A percentile compares a stretch with the other conserved stretches of the same genome.
These are phyloP conservation scores for Mortierella sp. DNA, from an alignment of 371 early-diverging fungal species.

Conservation along the genomic window DNA sequence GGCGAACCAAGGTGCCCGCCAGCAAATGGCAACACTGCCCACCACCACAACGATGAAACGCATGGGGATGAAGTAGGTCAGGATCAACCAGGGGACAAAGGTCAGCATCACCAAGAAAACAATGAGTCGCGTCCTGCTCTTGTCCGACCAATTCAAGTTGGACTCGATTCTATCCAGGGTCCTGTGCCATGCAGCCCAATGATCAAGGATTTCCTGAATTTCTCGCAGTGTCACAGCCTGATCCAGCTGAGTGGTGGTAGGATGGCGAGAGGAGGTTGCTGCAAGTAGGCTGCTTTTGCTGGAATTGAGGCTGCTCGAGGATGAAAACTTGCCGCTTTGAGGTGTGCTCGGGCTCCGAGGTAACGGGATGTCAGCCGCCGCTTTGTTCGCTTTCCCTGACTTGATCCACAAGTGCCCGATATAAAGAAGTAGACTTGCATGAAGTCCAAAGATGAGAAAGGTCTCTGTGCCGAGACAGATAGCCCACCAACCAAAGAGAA, in stretches of 20 bases:
- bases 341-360: slow-evolving; percentile 31
- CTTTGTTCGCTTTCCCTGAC: slow-evolving; percentile 37
- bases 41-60: slow-evolving; percentile 36
- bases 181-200: slow-evolving; percentile 51
- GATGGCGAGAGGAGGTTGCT: slow-evolving; percentile 29
- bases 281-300: slow-evolving; percentile 25
- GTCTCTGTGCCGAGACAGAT: slow-evolving; percentile 51
- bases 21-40: slow-evolving; percentile 50
- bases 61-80: slow-evolving; percentile 50
- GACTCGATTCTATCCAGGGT: slow-evolving; percentile 29
- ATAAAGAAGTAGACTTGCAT: slow-evolving; percentile 35
- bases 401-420: slow-evolving; percentile 50
- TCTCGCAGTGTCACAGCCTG: slow-evolving; percentile 51
- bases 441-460: slow-evolving; percentile 53
- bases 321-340: slow-evolving; percentile 27
- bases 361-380: slow-evolving; percentile 11
- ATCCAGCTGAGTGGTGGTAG: slow-evolving; percentile 50
- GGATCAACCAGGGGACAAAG: slow-evolving; percentile 51
- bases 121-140: slow-evolving; percentile 28
- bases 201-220: slow-evolving; percentile 55
- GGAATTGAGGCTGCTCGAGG: slow-evolving; percentile 15
- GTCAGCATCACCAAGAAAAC: slow-evolving; percentile 24
- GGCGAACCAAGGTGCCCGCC: slow-evolving; percentile 56
- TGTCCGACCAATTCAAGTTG: slow-evolving; percentile 54
- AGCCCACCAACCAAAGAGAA: slow-evolving; percentile 57